Conservation (phyloP, 225 moss, liverwort and hornwort species). For the Thuidium tamariscinum region DNA sequence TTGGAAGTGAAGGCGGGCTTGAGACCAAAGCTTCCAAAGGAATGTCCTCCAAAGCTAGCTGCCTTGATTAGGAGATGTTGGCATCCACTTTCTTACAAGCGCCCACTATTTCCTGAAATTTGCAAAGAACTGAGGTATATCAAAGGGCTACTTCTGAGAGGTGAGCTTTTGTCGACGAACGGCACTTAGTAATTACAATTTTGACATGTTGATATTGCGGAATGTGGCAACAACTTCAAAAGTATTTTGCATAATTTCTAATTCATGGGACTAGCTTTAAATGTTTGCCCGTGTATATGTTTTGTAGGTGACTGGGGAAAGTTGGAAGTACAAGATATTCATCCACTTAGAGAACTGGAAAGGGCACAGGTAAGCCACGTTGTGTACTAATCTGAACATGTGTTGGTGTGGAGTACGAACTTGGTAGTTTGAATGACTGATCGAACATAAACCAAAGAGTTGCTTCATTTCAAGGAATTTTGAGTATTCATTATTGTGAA, state of each 20-base stretch:
- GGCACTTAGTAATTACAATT: too few species aligned
- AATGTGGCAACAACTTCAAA: too few species aligned
- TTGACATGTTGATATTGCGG: too few species aligned
- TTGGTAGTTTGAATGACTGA: neutral
- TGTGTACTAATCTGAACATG: neutral
- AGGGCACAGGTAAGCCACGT: neutral
- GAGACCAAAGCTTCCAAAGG: too few species aligned
- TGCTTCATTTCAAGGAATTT: neutral
- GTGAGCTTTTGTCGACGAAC: too few species aligned
- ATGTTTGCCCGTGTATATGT: neutral
- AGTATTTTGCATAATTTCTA: neutral
- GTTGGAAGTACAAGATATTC: neutral
- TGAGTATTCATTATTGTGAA: neutral
- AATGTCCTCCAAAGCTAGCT: too few species aligned
- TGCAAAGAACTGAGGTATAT: too few species aligned
- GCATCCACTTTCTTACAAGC: too few species aligned
- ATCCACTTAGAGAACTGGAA: neutral
- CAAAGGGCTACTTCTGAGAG: too few species aligned
- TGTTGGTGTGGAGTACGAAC: neutral
- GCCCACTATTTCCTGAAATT: too few species aligned
- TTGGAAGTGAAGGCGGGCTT: too few species aligned
- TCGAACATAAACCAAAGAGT: neutral
- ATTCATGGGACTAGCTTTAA: neutral
- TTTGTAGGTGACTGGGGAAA: neutral
- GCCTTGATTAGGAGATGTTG: too few species aligned